Evolutionary conservation across 805 yeast species (phyloP).

Genomic region (Ogataea minuta): DNA sequence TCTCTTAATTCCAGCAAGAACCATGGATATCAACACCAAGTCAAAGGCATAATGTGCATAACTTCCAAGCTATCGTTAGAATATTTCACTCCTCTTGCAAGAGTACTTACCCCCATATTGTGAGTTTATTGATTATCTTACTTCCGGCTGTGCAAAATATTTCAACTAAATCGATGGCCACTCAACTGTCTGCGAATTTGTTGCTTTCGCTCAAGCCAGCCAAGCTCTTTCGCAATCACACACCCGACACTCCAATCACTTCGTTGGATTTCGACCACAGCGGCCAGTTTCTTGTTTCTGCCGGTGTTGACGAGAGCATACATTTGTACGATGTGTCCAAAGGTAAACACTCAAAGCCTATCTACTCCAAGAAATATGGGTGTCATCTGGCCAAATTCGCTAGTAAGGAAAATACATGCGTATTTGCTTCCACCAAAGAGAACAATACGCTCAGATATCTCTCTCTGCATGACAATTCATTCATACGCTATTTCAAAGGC

Average conservation of each 20-base stretch:
- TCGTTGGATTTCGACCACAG: constrained; percentile 78
- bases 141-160: constrained; percentile 8
- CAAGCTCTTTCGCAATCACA: constrained; percentile 43
- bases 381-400: constrained; percentile 84
- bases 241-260: constrained; percentile 53
- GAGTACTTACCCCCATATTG: constrained; percentile 12
- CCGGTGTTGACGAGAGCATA: constrained; percentile 79
- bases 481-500: constrained; percentile 82
- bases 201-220: constrained; percentile 30
- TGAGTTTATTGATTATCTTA: not conserved
- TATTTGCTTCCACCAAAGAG: constrained; percentile 77
- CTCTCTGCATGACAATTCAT: constrained; percentile 73
- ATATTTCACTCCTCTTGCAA: not conserved
- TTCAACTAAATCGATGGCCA: constrained; percentile 4
- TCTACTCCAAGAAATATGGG: constrained; percentile 88
- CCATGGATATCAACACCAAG: constrained; percentile 71
- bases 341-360: constrained; percentile 67
- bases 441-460: constrained; percentile 76
- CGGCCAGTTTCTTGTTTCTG: constrained; percentile 72
- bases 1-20: constrained; percentile 82
- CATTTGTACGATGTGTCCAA: constrained; percentile 74
- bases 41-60: constrained; percentile 74
- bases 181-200: constrained; percentile 7
- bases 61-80: constrained; percentile 48
- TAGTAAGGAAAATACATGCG: constrained; percentile 60